Evolutionary conservation across 176 grass and related monocot species (phyloP).

Genomic region (Bothriochloa decipiens): DNA sequence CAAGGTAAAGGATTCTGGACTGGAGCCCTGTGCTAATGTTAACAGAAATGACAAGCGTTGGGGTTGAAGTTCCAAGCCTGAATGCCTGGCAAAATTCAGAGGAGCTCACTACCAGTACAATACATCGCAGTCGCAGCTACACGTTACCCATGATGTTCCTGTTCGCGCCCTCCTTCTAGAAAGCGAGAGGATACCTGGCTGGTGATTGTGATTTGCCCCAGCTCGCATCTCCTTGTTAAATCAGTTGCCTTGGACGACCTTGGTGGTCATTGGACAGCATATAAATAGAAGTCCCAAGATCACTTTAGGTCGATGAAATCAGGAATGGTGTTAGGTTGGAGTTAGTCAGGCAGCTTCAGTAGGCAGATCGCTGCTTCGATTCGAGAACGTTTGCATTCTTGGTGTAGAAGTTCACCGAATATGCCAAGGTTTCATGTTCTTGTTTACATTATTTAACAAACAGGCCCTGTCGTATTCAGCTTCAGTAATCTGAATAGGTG

Average conservation of each 20-base stretch:
- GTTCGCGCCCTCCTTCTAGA: slow-evolving; percentile 21
- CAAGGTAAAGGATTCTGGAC: not conserved
- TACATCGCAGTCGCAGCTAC: not conserved
- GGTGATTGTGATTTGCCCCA: not conserved
- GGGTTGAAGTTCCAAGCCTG: slow-evolving; percentile 27
- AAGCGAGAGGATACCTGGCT: not conserved
- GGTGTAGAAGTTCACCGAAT: not conserved
- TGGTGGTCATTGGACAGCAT: not conserved
- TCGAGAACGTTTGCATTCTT: not conserved
- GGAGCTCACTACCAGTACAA: slow-evolving; percentile 28
- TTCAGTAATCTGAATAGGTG: not conserved
- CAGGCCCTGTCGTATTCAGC: not conserved
- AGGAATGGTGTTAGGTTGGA: not conserved
- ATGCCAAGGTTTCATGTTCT: not conserved
- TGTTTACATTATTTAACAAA: not conserved
- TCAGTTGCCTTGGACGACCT: not conserved
- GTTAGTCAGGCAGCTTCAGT: not conserved
- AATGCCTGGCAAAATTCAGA: slow-evolving; percentile 3
- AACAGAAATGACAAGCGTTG: not conserved
- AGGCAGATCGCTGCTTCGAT: not conserved
- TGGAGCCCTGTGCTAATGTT: no score
- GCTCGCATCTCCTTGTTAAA: slow-evolving; percentile 24
- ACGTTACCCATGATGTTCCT: not conserved
- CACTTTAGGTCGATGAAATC: not conserved
- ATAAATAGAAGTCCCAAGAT: not conserved